These are phyloP conservation scores for Eimeria acervulina DNA, from an alignment of 169 alveolate species.

Conservation along the genomic window DNA sequence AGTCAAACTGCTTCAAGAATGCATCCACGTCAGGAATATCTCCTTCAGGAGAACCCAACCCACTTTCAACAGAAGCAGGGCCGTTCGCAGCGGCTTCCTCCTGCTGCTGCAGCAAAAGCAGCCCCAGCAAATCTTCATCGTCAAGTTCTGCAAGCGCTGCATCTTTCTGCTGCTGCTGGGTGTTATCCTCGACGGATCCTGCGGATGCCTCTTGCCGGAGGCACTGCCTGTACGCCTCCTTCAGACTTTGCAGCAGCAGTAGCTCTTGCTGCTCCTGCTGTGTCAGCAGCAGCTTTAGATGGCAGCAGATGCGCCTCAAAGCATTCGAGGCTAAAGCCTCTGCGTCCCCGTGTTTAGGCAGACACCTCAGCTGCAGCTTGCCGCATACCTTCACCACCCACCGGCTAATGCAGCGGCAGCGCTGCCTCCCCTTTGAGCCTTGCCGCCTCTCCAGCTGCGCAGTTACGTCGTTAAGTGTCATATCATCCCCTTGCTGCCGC, in stretches of 20 bases:
- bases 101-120: constrained; percentile 56
- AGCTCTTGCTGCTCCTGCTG: constrained; percentile 76
- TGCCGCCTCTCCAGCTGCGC: constrained; percentile 70
- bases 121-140: constrained; percentile 48
- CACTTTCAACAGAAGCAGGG: background rate
- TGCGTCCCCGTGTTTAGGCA: constrained; percentile 63
- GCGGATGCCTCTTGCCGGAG: constrained; percentile 42
- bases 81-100: constrained; percentile 62
- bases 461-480: constrained; percentile 36
- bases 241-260: constrained; percentile 50
- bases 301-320: constrained; percentile 57
- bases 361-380: constrained; percentile 68
- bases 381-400: constrained; percentile 77
- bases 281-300: constrained; percentile 50
- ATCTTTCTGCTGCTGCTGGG: constrained; percentile 55
- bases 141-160: constrained; percentile 53
- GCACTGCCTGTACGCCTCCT: constrained; percentile 62
- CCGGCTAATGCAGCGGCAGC: constrained; percentile 72
- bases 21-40: constrained; percentile 14
- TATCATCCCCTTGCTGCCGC: constrained; percentile 68
- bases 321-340: constrained; percentile 45
- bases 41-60: constrained; percentile 15
- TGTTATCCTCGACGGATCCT: background rate
- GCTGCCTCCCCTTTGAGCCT: constrained; percentile 61
- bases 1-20: constrained; percentile 48